Evolutionary conservation across 768 basidiomycete genomes (phyloP).

Genomic region (Boletellus emodensis): DNA sequence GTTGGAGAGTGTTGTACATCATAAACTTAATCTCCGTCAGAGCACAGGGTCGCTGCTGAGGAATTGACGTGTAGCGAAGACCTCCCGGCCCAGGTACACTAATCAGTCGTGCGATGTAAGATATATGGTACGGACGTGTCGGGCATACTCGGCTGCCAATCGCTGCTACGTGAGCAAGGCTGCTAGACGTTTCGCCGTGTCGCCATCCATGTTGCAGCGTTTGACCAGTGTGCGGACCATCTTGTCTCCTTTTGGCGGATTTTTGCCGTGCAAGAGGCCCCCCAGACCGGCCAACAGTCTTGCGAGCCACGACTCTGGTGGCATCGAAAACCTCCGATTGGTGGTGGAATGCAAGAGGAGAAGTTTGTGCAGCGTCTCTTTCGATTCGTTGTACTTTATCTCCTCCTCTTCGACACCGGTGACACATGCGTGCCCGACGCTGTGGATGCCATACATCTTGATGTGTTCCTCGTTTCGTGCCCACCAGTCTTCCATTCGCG

Average conservation of each 20-base stretch:
- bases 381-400: slow-evolving; percentile 35
- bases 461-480: slow-evolving; percentile 25
- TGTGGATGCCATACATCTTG: slow-evolving; percentile 21
- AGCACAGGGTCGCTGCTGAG: too few relatives aligned
- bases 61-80: too few relatives aligned
- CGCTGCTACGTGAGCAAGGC: slow-evolving; percentile 3
- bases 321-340: slow-evolving; percentile 22
- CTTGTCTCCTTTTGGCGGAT: slow-evolving; percentile 24
- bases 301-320: slow-evolving; percentile 24
- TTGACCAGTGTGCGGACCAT: slow-evolving; percentile 21
- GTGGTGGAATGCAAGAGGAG: slow-evolving; percentile 9
- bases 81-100: too few relatives aligned
- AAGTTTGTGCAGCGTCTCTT: slow-evolving; percentile 19
- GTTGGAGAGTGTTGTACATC: too few relatives aligned
- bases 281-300: slow-evolving; percentile 20
- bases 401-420: slow-evolving; percentile 34
- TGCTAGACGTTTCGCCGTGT: slow-evolving; percentile 23
- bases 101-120: too few relatives aligned
- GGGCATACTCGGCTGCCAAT: not conserved
- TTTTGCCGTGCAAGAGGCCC: slow-evolving; percentile 17
- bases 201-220: slow-evolving; percentile 28
- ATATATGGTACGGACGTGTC: too few relatives aligned
- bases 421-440: slow-evolving; percentile 39
- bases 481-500: slow-evolving; percentile 37
- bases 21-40: too few relatives aligned